Evolutionary conservation across 805 yeast species (phyloP), one percentile per base, ranked within the genome.

Genomic region (Clavispora carvajalis): DNA sequence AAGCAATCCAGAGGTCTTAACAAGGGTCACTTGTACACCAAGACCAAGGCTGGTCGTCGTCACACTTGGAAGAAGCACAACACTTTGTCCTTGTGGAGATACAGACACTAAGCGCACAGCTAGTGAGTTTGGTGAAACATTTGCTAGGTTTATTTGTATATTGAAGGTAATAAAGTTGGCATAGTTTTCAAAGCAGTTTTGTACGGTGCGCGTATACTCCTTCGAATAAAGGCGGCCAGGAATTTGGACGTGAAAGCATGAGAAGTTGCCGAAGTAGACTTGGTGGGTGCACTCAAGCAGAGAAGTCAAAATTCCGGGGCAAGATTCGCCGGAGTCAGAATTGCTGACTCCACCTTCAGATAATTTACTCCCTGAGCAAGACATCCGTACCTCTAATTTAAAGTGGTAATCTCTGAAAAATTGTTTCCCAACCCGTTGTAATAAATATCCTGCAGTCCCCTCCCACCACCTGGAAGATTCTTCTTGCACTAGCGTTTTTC

Each of bases 1-100:
- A 93, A 90, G 95, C 85, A 89, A 76, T 88, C 95, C 76, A 86
- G 99, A 83, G 99, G 99, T 87, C 88, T 93, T 83, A 89, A 90
- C 95, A 93, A 91, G 87, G 99, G 99, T 74, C 99, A 93, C 91
- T 78, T 79, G 74, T 93, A 66, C 96, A 80, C 84, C 96, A 89
- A 91, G 84, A 91, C 98, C 81, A 73, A 76, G 65, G 89, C 96
- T 65, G 99, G 99, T 72, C 89, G 97, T 79, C 86, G 95, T 75
- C 95, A 91, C 88, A 93, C 91, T 79, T 91, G 99, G 99, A 93
- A 91, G 88, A 86, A 80, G 74, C 89, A 91, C 80, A 93, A 91
- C 93, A 93, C 99, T 63, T 81, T 91, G 70, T 85, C 95, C 60
- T 77, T 91, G 77, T 91, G 99, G 99, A 87, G 99, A 85, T 91